phyloP scores from a whole-genome alignment of 768 basidiomycete genomes.

The Amanita pallidorosea region DNA sequence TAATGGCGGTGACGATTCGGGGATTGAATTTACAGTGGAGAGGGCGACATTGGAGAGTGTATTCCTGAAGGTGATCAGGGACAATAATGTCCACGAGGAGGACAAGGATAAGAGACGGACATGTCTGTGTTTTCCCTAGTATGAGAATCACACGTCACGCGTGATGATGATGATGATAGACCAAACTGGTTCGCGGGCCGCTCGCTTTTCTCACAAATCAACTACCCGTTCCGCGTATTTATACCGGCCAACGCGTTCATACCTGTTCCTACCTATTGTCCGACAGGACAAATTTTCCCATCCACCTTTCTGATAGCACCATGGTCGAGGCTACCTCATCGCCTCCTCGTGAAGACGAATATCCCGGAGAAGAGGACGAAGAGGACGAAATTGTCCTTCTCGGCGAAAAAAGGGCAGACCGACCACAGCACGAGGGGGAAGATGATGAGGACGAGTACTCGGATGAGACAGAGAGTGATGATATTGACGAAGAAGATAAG shows the following conservation, averaged over 20 bases:
- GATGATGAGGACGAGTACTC: neutral
- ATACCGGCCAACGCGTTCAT: neutral
- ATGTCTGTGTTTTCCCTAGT: neutral
- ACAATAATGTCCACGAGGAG: slow-evolving; percentile 45
- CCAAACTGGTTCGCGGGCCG: neutral
- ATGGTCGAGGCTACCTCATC: neutral
- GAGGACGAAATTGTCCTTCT: slow-evolving; percentile 1
- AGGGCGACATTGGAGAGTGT: slow-evolving; percentile 61
- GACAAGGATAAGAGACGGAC: slow-evolving; percentile 9
- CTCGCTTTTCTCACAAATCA: neutral
- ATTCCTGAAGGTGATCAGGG: slow-evolving; percentile 60
- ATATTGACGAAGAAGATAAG: slow-evolving; percentile 10
- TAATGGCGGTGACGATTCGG: slow-evolving; percentile 20
- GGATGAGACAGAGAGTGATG: slow-evolving; percentile 8
- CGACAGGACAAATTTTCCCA: neutral
- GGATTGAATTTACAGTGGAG: slow-evolving; percentile 55
- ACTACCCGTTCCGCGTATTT: slow-evolving; percentile 1
- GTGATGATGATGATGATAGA: neutral
- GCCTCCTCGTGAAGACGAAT: neutral
- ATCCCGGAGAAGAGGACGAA: neutral
- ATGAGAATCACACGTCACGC: neutral
- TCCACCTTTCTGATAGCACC: neutral
- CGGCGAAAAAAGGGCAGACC: neutral
- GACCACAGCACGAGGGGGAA: neutral
- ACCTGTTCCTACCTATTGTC: neutral